phyloP scores from a whole-genome alignment of 805 yeast genomes.

The Saturnispora serradocipensis region DNA sequence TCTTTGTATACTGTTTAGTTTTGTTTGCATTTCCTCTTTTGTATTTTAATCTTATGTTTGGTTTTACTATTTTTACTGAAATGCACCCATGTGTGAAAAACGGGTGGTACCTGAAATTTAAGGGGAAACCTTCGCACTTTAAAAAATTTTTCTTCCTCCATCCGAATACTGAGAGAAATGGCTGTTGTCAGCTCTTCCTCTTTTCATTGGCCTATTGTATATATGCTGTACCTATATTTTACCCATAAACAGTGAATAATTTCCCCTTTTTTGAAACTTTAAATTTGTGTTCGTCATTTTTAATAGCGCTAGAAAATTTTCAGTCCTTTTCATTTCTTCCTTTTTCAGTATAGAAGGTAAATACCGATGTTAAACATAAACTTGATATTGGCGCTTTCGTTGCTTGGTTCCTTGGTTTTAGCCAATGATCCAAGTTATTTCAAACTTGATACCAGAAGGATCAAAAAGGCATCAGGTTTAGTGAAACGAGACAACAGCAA shows the following conservation, averaged over 20 bases:
- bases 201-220: not conserved
- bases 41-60: not conserved
- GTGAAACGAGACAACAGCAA: conserved; percentile 18
- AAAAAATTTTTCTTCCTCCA: not conserved
- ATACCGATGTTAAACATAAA: not conserved
- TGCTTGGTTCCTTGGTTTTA: not conserved
- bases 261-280: not conserved
- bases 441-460: conserved; percentile 16
- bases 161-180: not conserved
- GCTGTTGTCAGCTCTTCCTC: not conserved
- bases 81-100: not conserved
- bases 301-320: not conserved
- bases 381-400: not conserved
- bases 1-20: not conserved
- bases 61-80: not conserved
- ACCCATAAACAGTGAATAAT: not conserved
- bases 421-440: conserved; percentile 9
- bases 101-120: not conserved
- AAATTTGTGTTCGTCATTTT: not conserved
- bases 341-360: not conserved
- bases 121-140: not conserved
- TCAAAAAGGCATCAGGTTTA: conserved; percentile 11
- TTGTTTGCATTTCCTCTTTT: not conserved
- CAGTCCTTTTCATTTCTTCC: not conserved
- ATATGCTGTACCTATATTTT: not conserved